Conservation (phyloP, 2,329 filamentous ascomycete species). For the Neobulgaria alba region DNA sequence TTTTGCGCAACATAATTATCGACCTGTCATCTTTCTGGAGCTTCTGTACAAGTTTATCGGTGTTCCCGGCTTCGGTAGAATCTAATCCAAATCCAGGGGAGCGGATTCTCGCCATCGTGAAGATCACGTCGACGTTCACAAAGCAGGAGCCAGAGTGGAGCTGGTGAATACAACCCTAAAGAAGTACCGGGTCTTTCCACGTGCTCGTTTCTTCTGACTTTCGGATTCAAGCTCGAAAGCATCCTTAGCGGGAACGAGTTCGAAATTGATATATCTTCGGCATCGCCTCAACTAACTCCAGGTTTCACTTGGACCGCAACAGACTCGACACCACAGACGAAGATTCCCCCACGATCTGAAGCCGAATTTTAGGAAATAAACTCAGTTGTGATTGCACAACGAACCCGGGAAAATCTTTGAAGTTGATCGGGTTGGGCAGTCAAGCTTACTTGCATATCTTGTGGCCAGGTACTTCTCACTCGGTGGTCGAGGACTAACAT, state of each 20-base stretch:
- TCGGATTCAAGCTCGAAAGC: not conserved
- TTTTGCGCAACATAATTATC: not conserved
- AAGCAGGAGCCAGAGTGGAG: not conserved
- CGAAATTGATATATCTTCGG: not conserved
- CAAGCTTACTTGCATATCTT: not conserved
- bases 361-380: no score
- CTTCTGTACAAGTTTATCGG: constrained; percentile 3
- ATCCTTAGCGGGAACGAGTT: not conserved
- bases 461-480: not conserved
- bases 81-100: not conserved
- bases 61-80: not conserved
- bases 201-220: not conserved
- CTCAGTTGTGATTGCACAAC: no score
- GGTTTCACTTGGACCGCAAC: no score
- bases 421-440: not conserved
- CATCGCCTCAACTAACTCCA: not conserved
- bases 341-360: no score
- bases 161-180: not conserved
- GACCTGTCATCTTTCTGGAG: not conserved
- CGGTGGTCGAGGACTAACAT: no score
- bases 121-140: constrained; percentile 1
- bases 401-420: not conserved
- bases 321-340: no score
- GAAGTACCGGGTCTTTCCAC: not conserved
- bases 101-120: not conserved